Percentiles rank a stretch among this genome's conserved stretches.
Conservation (phyloP, 805 yeast genomes). For the Blastobotrys americana region DNA sequence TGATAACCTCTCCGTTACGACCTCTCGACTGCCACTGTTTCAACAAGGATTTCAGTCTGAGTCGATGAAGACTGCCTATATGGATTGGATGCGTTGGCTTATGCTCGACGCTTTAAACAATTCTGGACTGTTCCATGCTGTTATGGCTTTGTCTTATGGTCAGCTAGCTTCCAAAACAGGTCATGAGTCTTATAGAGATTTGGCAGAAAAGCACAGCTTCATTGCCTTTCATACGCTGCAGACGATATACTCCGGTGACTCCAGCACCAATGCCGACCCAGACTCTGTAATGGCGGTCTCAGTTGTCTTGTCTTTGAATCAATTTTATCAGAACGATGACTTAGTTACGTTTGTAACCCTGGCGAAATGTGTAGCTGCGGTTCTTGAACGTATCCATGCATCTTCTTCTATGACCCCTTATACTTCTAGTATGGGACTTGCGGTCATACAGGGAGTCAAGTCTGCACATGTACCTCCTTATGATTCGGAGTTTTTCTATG, state of each 20-base stretch:
- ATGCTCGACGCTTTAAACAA: constrained; percentile 18
- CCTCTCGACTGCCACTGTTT: constrained; percentile 13
- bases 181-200: constrained; percentile 4
- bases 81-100: constrained; percentile 21
- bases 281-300: constrained; percentile 22
- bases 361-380: constrained; percentile 25
- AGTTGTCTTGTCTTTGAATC: constrained; percentile 26
- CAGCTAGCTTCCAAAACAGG: constrained; percentile 20
- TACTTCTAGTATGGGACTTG: constrained; percentile 24
- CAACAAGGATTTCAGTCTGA: constrained; percentile 25
- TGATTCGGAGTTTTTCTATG: constrained; percentile 25
- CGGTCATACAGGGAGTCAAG: constrained; percentile 30
- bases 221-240: constrained; percentile 22
- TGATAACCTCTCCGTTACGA: constrained; percentile 1
- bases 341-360: constrained; percentile 21
- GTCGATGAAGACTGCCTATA: constrained; percentile 20
- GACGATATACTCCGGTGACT: constrained; percentile 13
- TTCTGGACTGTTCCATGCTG: constrained; percentile 22
- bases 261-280: constrained; percentile 10
- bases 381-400: constrained; percentile 19
- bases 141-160: constrained; percentile 24
- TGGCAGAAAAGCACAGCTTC: constrained; percentile 20
- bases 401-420: constrained; percentile 19
- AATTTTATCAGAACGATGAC: constrained; percentile 24
- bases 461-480: constrained; percentile 31